phyloP scores from a whole-genome alignment of 208 protist species.

The Wallacemonas sp. region DNA sequence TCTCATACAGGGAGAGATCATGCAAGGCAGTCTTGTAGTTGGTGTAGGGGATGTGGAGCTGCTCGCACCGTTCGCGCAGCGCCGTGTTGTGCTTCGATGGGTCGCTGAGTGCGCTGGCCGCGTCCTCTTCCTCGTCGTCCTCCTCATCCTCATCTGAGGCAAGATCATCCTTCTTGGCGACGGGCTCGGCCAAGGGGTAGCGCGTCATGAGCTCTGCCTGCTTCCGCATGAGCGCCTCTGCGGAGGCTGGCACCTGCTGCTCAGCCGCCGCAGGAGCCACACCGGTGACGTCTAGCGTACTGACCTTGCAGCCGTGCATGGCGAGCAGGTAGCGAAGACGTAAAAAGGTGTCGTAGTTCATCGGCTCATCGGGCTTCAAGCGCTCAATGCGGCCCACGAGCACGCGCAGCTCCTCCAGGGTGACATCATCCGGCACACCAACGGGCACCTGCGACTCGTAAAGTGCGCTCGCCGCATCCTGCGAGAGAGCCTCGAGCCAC shows the following conservation, averaged over 20 bases:
- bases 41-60: conserved; percentile 54
- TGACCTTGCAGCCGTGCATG: conserved; percentile 21
- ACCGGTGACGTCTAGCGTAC: conserved; percentile 37
- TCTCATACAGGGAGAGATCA: conserved; percentile 56
- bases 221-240: conserved; percentile 40
- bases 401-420: conserved; percentile 28
- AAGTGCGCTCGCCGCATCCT: conserved; percentile 18
- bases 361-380: conserved; percentile 45
- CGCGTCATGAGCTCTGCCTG: conserved; percentile 48
- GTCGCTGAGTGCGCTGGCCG: conserved; percentile 24
- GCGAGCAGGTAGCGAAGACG: conserved; percentile 46
- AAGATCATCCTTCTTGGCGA: not conserved
- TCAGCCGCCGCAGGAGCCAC: conserved; percentile 36
- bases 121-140: conserved; percentile 35
- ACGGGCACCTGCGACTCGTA: conserved; percentile 37
- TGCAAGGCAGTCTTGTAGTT: conserved; percentile 57
- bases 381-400: conserved; percentile 45
- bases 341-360: conserved; percentile 66
- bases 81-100: conserved; percentile 48
- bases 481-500: conserved; percentile 8
- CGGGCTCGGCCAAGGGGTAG: conserved; percentile 52
- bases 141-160: conserved; percentile 27
- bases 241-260: conserved; percentile 32
- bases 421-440: conserved; percentile 47
- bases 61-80: conserved; percentile 53